These are phyloP conservation scores for Aspergillus tubingensis DNA, from an alignment of 2,329 filamentous ascomycete genomes.

Conservation along the genomic window DNA sequence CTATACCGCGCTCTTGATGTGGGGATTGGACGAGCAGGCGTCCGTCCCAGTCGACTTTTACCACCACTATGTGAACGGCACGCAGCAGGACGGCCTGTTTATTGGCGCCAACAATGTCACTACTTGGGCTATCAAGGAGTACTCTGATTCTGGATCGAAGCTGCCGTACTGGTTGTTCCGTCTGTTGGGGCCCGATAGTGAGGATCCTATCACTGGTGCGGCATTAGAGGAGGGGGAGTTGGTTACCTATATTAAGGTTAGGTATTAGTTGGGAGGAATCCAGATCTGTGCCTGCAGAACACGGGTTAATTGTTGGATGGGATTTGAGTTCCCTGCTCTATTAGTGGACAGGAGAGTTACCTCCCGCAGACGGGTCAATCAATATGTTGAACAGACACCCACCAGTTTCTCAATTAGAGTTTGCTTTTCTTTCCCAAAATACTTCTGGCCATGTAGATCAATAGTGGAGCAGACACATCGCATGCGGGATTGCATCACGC, in stretches of 20 bases:
- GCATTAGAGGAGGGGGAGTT: neutral
- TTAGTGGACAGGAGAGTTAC: neutral
- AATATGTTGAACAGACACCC: neutral
- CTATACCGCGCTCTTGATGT: neutral
- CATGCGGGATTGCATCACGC: conserved; percentile 13
- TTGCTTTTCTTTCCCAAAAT: too few species aligned
- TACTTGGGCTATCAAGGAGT: conserved; percentile 3
- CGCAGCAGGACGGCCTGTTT: conserved; percentile 3
- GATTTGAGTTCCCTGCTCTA: neutral
- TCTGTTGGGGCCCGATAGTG: neutral
- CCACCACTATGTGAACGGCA: conserved; percentile 4
- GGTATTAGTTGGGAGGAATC: neutral
- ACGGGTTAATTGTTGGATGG: neutral
- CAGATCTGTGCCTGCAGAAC: too few species aligned
- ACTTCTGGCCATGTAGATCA: neutral
- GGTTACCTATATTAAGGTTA: conserved; percentile 2
- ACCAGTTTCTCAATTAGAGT: neutral
- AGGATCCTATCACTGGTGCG: neutral
- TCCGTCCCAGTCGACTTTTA: conserved; percentile 1
- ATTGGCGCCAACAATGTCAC: conserved; percentile 7
- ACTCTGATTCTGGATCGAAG: neutral
- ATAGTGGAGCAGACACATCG: neutral
- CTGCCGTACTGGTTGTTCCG: neutral
- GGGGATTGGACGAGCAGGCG: neutral
- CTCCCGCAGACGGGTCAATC: neutral